Evolutionary conservation across 352 stramenopile species (phyloP).

Genomic region (Albugo candida): DNA sequence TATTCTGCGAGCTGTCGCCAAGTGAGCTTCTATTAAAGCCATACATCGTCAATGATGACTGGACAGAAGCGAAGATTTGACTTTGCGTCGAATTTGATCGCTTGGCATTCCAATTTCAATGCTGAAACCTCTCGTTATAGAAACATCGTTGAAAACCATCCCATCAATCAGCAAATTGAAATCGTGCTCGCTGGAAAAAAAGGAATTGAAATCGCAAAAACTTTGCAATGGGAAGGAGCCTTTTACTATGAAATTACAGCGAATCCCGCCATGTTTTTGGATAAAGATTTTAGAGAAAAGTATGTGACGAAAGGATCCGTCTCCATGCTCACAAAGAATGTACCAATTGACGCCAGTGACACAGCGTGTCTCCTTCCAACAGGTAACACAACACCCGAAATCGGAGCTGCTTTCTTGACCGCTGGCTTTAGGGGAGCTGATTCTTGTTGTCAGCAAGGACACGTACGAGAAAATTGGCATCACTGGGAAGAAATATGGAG

Average conservation of each 20-base stretch:
- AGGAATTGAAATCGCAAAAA: constrained; percentile 18
- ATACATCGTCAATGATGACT: no score
- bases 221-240: constrained; percentile 50
- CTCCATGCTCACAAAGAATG: constrained; percentile 66
- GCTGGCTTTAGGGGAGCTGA: constrained; percentile 23
- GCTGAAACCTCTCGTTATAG: constrained; percentile 25
- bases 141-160: constrained; percentile 21
- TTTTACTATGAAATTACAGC: constrained; percentile 65
- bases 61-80: no score
- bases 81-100: neutral
- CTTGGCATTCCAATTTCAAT: constrained; percentile 36
- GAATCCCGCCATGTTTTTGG: constrained; percentile 32
- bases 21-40: no score
- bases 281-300: constrained; percentile 29
- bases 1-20: no score
- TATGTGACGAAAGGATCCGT: constrained; percentile 29
- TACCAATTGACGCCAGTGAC: constrained; percentile 32
- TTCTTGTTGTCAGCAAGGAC: constrained; percentile 36
- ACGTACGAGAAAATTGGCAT: constrained; percentile 59
- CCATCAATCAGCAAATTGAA: constrained; percentile 55
- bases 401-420: no score
- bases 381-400: no score
- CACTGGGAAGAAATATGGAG: constrained; percentile 38
- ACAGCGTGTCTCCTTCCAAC: constrained; percentile 37
- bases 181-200: constrained; percentile 21